Base-by-base conservation (phyloP, 306 rosid genomes). In the Hippophae tibetana region DNA sequence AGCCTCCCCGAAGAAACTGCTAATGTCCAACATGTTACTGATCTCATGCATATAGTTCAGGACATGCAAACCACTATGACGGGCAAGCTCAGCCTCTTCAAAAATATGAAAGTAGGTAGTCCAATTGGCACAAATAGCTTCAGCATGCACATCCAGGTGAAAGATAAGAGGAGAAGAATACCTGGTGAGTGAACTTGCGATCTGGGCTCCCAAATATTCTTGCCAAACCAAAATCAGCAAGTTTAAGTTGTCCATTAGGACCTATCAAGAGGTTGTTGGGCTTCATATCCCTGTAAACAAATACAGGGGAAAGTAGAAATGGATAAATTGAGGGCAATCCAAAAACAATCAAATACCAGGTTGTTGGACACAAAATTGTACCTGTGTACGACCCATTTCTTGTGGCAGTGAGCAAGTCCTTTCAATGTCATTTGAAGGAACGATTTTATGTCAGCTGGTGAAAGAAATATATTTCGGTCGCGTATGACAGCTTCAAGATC, bases 171-270 rank as follows among this genome's bases (percentile, higher is more conserved):
- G 52, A 65, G 12, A 13, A 49, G 53, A 47, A 65, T 77, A 87
- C 98, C 93, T 92, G 95, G 64, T 92, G 99, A 47, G 99, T 92
- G 66, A 85, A 92, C 76, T 84, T 92, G 64, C 96, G 89, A 69
- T 82, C 90, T 18, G 99, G 96, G 67, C 99, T 87, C 75, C 99
- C 99, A 82, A 92, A 92, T 64, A 92, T 79, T 42, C 99, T 78
- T 46, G 99, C 99, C 66, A 92, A 85, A 65, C 98, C 98, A 85
- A 92, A 92, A 79, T 92, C 98, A 6, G 96, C 98, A 78, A 92
- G 95, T 81, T 92, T 92, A 61, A 92, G 87, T 70, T 87, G 89
- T 69, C 98, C 98, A 54, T 87, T 83, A 54, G 89, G 47, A 74
- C 99, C 99, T 72, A 92, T 92, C 80, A 92, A 75, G 78, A 92